These are phyloP conservation scores for Fomitiporia mediterranea DNA, from an alignment of 1,284 basidiomycete species.

Conservation along the genomic window DNA sequence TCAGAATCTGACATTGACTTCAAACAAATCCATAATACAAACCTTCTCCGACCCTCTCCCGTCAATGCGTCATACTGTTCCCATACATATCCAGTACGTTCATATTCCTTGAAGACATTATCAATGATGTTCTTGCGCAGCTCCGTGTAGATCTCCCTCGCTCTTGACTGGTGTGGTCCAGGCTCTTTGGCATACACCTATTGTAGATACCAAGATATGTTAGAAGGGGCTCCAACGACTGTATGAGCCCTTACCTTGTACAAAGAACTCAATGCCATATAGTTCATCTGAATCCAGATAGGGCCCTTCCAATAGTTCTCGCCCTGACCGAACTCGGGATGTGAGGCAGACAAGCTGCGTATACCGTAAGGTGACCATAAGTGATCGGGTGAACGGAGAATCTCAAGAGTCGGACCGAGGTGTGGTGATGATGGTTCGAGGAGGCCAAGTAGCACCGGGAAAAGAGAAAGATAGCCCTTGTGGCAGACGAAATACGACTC, in stretches of 20 bases:
- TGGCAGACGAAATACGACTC: constrained; percentile 89
- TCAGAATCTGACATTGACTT: constrained; percentile 18
- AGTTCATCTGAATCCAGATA: constrained; percentile 97
- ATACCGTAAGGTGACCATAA: constrained; percentile 91
- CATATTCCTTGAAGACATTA: constrained; percentile 89
- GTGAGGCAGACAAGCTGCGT: constrained; percentile 78
- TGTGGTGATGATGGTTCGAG: constrained; percentile 73
- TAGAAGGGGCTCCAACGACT: constrained; percentile 17
- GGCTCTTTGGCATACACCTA: constrained; percentile 76
- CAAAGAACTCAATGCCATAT: constrained; percentile 74
- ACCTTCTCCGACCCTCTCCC: constrained; percentile 83
- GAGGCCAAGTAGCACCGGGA: constrained; percentile 84
- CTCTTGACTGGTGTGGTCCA: constrained; percentile 77
- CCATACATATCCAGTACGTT: constrained; percentile 91
- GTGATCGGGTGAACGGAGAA: constrained; percentile 74
- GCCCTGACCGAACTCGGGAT: constrained; percentile 84
- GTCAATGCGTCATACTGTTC: constrained; percentile 88
- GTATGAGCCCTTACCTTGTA: constrained; percentile 48
- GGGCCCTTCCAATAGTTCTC: constrained; percentile 98
- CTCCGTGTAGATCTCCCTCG: constrained; percentile 74
- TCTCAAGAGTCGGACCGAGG: constrained; percentile 73
- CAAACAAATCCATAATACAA: constrained; percentile 27
- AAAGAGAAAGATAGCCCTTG: constrained; percentile 88
- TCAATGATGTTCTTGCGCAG: constrained; percentile 79
- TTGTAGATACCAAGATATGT: constrained; percentile 2